A percentile compares a stretch with the other conserved stretches of the same genome.
phyloP scores from a whole-genome alignment of 164 flowering plant species.

The Echeveria elegans region DNA sequence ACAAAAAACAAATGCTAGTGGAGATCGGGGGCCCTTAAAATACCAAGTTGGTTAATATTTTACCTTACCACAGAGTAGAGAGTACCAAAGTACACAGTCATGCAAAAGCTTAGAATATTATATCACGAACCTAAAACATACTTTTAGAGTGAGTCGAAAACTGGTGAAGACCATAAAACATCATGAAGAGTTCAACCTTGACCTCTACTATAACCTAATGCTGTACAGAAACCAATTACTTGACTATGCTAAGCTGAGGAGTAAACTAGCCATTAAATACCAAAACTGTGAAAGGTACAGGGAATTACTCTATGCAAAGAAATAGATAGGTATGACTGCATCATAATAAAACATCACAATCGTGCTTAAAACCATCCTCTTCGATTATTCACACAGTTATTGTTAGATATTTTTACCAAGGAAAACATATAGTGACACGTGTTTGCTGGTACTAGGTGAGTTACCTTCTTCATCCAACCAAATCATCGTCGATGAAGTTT shows the following conservation, averaged over 20 bases:
- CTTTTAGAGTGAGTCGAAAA: neutral
- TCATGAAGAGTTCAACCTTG: neutral
- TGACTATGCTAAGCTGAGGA: slow-evolving; percentile 5
- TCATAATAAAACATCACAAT: neutral
- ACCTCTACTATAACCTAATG: neutral
- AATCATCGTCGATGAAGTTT: neutral
- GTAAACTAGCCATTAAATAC: neutral
- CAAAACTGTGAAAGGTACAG: neutral
- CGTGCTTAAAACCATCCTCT: neutral
- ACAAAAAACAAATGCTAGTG: neutral
- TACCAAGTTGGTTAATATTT: neutral
- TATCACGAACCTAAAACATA: neutral
- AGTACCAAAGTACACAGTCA: neutral
- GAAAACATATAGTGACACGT: neutral
- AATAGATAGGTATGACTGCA: neutral
- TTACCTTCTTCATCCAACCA: neutral
- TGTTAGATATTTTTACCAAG: neutral
- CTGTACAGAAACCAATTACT: neutral
- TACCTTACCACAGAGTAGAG: neutral
- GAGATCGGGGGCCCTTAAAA: neutral
- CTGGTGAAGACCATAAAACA: neutral
- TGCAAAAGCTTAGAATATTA: neutral
- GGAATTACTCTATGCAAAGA: neutral
- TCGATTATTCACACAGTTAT: neutral
- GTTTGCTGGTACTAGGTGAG: neutral